A percentile compares a stretch with the other conserved stretches of the same genome.
These are phyloP conservation scores for Podochytrium sp. DNA, from an alignment of 192 early-diverging fungal species.

Conservation along the genomic window DNA sequence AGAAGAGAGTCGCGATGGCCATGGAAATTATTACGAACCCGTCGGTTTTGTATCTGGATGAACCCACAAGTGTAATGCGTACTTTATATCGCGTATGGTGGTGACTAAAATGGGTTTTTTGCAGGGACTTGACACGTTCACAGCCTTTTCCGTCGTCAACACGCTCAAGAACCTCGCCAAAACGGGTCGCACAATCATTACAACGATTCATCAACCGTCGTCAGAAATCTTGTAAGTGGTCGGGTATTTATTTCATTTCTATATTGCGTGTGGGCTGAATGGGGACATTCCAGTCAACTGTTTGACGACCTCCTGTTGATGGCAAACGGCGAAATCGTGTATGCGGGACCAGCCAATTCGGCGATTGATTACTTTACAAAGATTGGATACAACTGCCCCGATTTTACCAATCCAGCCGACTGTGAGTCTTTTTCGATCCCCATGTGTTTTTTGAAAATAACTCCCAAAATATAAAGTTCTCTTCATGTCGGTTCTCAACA, in stretches of 20 bases:
- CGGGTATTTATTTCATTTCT: neutral
- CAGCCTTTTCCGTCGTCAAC: conserved; percentile 41
- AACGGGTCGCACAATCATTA: conserved; percentile 47
- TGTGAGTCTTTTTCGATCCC: conserved; percentile 31
- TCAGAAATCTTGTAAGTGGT: conserved; percentile 55
- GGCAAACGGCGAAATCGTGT: conserved; percentile 68
- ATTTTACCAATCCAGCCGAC: conserved; percentile 63
- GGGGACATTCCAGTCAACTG: conserved; percentile 36
- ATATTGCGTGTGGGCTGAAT: neutral
- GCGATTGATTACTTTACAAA: conserved; percentile 53
- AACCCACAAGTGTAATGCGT: conserved; percentile 71
- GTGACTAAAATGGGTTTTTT: neutral
- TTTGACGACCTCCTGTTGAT: conserved; percentile 74
- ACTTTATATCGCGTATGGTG: too few species aligned
- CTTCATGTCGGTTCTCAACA: conserved; percentile 60
- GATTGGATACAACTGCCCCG: conserved; percentile 52
- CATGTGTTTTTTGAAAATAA: neutral
- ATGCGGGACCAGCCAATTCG: conserved; percentile 53
- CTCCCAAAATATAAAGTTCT: conserved; percentile 24
- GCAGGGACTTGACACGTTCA: neutral
- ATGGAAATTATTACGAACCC: conserved; percentile 72
- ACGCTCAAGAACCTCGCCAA: conserved; percentile 52
- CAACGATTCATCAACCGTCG: conserved; percentile 56
- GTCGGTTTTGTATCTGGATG: conserved; percentile 64
- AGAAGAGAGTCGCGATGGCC: conserved; percentile 75